Conservation (phyloP, 345 rosid species). For the Populus pruinosa region DNA sequence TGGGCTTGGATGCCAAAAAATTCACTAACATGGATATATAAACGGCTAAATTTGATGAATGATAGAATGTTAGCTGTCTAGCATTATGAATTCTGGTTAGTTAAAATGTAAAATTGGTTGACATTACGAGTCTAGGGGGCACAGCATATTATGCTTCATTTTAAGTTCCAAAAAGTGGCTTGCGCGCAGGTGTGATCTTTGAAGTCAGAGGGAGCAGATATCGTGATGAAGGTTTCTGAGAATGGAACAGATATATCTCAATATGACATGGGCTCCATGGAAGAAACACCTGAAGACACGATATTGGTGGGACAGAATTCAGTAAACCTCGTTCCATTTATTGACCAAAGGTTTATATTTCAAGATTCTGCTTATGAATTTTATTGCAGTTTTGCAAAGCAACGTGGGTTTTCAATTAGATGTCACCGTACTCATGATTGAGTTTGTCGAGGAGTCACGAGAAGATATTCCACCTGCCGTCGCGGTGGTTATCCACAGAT, state of each 20-base stretch:
- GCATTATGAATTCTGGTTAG: not conserved
- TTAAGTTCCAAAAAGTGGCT: not conserved
- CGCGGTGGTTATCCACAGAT: constrained; percentile 26
- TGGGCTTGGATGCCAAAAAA: not conserved
- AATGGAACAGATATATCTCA: constrained; percentile 14
- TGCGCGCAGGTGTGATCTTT: not conserved
- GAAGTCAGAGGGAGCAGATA: constrained; percentile 14
- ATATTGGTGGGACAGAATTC: constrained; percentile 14
- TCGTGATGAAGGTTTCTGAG: constrained; percentile 15
- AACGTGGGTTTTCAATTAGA: constrained; percentile 26
- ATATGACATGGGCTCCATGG: constrained; percentile 10
- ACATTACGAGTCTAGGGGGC: not conserved
- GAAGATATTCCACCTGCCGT: constrained; percentile 24
- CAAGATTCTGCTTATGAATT: constrained; percentile 30
- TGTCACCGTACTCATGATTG: constrained; percentile 24
- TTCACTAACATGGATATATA: not conserved
- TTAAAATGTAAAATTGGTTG: no score
- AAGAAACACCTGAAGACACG: constrained; percentile 20
- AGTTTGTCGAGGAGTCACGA: constrained; percentile 23
- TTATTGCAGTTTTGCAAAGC: constrained; percentile 23
- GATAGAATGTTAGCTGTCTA: not conserved
- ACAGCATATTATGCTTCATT: not conserved
- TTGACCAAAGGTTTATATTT: constrained; percentile 23
- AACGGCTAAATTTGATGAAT: not conserved
- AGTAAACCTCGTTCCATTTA: constrained; percentile 16